A percentile compares a stretch with the other conserved stretches of the same genome.
phyloP scores from a whole-genome alignment of 2,329 filamentous ascomycete species.

The Cladobotryum protrusum region DNA sequence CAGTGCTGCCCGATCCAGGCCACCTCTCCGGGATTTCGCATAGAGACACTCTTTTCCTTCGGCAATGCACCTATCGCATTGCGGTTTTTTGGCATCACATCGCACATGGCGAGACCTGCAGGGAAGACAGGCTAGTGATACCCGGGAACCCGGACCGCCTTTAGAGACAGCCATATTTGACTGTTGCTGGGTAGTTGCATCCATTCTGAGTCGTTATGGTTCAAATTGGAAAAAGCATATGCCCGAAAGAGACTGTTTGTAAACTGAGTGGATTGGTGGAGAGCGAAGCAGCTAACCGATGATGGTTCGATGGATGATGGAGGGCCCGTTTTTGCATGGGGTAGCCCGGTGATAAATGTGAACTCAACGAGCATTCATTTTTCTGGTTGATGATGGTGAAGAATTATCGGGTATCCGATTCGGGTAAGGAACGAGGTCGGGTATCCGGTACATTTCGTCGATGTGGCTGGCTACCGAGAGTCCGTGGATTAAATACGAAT shows the following conservation, averaged over 20 bases:
- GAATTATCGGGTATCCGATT: slow-evolving; percentile 9
- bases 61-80: slow-evolving; percentile 38
- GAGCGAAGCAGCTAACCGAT: no score
- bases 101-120: slow-evolving; percentile 47
- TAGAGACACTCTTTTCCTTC: slow-evolving; percentile 43
- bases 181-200: background rate
- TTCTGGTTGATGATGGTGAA: slow-evolving; percentile 4
- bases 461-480: no score
- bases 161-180: background rate
- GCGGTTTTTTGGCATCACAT: slow-evolving; percentile 44
- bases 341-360: slow-evolving; percentile 1
- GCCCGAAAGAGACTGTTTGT: background rate
- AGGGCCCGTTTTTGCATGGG: background rate
- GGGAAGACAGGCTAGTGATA: slow-evolving; percentile 41
- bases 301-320: no score
- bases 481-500: no score
- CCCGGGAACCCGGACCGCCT: slow-evolving; percentile 13
- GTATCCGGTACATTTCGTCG: slow-evolving; percentile 1
- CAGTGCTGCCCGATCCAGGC: slow-evolving; percentile 25
- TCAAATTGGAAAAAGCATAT: no score
- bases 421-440: slow-evolving; percentile 8
- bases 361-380: background rate
- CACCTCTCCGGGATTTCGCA: slow-evolving; percentile 45
- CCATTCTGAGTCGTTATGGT: no score
- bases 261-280: background rate